Percentiles rank a stretch among this genome's conserved stretches.
Conservation (phyloP, 345 rosid genomes). For the Gynandropsis gynandra region DNA sequence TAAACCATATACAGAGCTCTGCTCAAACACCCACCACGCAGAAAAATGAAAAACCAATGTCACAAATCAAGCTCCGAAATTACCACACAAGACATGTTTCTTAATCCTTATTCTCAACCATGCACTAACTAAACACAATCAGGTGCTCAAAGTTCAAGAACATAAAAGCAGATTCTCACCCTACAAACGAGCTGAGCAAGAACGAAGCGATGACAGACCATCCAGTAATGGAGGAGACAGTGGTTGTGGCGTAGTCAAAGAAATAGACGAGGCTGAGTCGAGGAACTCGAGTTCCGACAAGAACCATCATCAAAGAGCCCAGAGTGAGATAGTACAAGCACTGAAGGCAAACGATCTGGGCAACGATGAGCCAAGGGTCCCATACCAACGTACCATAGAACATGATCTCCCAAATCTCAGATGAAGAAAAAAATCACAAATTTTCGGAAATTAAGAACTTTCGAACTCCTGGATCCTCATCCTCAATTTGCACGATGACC, state of each 20-base stretch:
- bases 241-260: slow-evolving; percentile 56
- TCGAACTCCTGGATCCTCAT: too few species aligned
- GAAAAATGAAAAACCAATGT: neutral
- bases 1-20: slow-evolving; percentile 53
- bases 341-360: slow-evolving; percentile 66
- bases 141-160: neutral
- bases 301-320: slow-evolving; percentile 38
- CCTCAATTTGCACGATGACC: too few species aligned
- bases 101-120: neutral
- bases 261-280: slow-evolving; percentile 56
- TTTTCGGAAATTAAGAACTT: too few species aligned
- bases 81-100: neutral
- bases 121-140: neutral
- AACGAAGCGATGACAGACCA: slow-evolving; percentile 58
- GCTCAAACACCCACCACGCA: neutral
- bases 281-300: slow-evolving; percentile 56
- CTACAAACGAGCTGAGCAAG: slow-evolving; percentile 44
- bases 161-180: slow-evolving; percentile 29
- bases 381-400: slow-evolving; percentile 68
- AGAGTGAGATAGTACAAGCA: slow-evolving; percentile 60
- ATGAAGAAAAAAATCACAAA: too few species aligned
- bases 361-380: slow-evolving; percentile 82
- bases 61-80: neutral
- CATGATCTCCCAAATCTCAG: too few species aligned
- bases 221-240: slow-evolving; percentile 49